Conservation (phyloP, 169 alveolate genomes). For the Cryptosporidium sp. region DNA sequence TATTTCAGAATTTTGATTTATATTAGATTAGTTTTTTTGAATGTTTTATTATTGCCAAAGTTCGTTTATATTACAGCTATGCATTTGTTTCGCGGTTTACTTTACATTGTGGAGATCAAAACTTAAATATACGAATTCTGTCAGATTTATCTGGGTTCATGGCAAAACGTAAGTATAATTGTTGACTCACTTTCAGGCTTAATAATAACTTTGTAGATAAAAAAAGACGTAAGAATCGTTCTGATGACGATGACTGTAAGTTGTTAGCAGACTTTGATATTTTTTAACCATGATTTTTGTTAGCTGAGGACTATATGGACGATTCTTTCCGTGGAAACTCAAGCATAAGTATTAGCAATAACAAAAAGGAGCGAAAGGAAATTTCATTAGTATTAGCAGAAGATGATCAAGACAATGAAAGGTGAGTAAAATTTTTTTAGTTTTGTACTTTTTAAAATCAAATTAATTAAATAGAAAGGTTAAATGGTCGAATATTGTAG, state of each 20-base stretch:
- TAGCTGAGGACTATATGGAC: constrained; percentile 62
- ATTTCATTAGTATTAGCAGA: constrained; percentile 57
- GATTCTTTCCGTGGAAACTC: constrained; percentile 26
- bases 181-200: not conserved
- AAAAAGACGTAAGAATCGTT: constrained; percentile 41
- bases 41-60: no score
- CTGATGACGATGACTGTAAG: constrained; percentile 75
- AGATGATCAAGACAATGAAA: constrained; percentile 67
- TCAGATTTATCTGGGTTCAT: not conserved
- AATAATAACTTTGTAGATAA: constrained; percentile 17
- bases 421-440: not conserved
- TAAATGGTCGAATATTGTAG: constrained; percentile 48
- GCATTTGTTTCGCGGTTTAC: not conserved
- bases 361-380: constrained; percentile 34
- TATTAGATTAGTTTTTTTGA: no score
- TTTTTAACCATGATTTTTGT: not conserved
- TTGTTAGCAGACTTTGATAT: not conserved
- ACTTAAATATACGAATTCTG: not conserved
- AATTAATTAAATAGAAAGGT: constrained; percentile 17
- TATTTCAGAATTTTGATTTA: not conserved
- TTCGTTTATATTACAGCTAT: not conserved
- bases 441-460: not conserved
- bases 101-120: not conserved
- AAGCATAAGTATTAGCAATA: not conserved
- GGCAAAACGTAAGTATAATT: constrained; percentile 10